These are phyloP conservation scores for Zychaea mexicana DNA, from an alignment of 371 early-diverging fungal genomes.

Conservation along the genomic window DNA sequence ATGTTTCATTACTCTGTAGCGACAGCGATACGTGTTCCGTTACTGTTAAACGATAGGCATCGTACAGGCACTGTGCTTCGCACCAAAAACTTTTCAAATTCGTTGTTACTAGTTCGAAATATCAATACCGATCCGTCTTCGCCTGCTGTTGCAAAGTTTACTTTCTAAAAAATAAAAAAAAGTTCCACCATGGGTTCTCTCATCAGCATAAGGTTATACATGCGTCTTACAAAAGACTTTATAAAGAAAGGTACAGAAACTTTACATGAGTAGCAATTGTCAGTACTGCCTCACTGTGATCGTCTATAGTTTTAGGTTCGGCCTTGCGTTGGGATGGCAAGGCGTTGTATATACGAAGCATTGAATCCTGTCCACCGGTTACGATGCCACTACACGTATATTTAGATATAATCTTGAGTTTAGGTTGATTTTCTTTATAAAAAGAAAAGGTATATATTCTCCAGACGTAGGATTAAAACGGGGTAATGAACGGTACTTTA, in stretches of 20 bases:
- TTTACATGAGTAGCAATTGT: constrained; percentile 14
- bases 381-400: constrained; percentile 12
- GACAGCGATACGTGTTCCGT: constrained; percentile 40
- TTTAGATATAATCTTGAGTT: neutral
- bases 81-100: constrained; percentile 31
- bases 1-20: constrained; percentile 43
- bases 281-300: constrained; percentile 12
- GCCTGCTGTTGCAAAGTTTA: constrained; percentile 34
- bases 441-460: no score
- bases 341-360: constrained; percentile 9
- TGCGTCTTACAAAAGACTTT: no score
- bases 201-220: no score
- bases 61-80: constrained; percentile 43
- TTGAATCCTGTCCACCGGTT: constrained; percentile 16
- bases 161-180: constrained; percentile 16
- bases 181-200: no score
- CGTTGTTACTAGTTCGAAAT: constrained; percentile 23
- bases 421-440: neutral
- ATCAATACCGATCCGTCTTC: constrained; percentile 38
- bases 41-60: constrained; percentile 25
- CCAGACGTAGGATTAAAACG: no score
- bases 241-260: neutral
- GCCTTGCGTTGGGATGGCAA: neutral
- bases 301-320: neutral
- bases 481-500: neutral